These are phyloP conservation scores for Debaryomyces singareniensis DNA, from an alignment of 1,139 yeast species.

Conservation along the genomic window DNA sequence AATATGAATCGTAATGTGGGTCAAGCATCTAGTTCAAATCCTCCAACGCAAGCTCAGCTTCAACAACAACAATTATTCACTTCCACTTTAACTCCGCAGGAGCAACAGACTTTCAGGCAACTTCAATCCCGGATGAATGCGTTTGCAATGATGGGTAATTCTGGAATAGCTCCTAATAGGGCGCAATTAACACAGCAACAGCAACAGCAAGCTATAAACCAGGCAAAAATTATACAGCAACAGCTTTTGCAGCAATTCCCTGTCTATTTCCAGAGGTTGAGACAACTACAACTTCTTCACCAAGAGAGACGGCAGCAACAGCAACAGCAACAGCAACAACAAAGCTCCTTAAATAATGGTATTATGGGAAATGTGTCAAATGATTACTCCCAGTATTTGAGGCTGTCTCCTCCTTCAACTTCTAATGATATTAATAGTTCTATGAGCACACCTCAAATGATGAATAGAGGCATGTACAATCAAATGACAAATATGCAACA, in stretches of 20 bases:
- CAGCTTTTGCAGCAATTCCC: conserved; percentile 41
- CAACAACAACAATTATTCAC: conserved; percentile 45
- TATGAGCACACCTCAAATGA: conserved; percentile 8
- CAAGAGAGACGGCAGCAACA: conserved; percentile 27
- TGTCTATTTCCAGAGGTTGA: conserved; percentile 36
- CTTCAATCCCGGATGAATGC: conserved; percentile 37
- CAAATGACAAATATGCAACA: conserved; percentile 9
- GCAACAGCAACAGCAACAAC: conserved; percentile 11
- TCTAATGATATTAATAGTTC: conserved; percentile 6
- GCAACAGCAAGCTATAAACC: conserved; percentile 41
- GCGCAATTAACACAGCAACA: conserved; percentile 39
- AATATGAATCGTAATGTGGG: conserved; percentile 1
- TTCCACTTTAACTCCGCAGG: conserved; percentile 35
- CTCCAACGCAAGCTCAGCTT: conserved; percentile 25
- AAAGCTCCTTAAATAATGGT: conserved; percentile 3
- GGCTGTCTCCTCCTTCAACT: background rate
- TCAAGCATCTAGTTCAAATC: conserved; percentile 6
- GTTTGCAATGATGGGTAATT: conserved; percentile 39
- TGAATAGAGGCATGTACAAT: conserved; percentile 17
- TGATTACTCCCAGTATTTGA: too few species aligned
- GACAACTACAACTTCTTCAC: conserved; percentile 36
- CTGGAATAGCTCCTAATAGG: conserved; percentile 41
- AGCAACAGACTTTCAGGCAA: conserved; percentile 39
- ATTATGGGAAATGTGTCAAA: too few species aligned
- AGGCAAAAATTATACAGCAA: conserved; percentile 38